Evolutionary conservation across 2,329 filamentous ascomycete species (phyloP).

Genomic region (Diplocarpon mali): DNA sequence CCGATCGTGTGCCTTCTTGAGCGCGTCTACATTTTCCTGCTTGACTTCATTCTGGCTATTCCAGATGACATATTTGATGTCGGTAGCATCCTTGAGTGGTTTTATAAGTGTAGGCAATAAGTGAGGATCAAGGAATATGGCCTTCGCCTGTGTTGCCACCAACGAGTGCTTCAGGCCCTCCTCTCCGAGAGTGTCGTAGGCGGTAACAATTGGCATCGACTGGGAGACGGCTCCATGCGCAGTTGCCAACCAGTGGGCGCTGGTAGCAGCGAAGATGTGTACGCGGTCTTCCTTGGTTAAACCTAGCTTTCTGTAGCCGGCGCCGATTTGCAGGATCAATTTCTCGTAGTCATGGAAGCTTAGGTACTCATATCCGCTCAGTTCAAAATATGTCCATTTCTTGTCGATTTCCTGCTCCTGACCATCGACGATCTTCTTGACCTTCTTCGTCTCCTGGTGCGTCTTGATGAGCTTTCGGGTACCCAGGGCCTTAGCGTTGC

Average conservation of each 20-base stretch:
- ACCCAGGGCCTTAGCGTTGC: conserved; percentile 55
- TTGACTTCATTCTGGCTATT: conserved; percentile 45
- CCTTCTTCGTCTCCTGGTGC: conserved; percentile 75
- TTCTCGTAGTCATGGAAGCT: conserved; percentile 71
- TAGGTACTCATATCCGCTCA: conserved; percentile 66
- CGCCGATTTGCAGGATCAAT: conserved; percentile 54
- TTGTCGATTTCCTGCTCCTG: conserved; percentile 72
- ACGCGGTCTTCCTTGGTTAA: conserved; percentile 57
- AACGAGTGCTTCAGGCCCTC: conserved; percentile 79
- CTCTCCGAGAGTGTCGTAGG: conserved; percentile 85
- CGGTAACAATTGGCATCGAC: conserved; percentile 83
- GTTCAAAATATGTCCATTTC: conserved; percentile 81
- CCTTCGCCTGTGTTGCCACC: conserved; percentile 65
- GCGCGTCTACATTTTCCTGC: conserved; percentile 35
- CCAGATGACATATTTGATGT: conserved; percentile 50
- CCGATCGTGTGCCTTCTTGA: conserved; percentile 45
- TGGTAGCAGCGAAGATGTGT: conserved; percentile 72
- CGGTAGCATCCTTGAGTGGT: conserved; percentile 44
- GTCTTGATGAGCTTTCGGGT: conserved; percentile 63
- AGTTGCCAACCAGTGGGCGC: conserved; percentile 63
- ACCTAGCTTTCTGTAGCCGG: conserved; percentile 62
- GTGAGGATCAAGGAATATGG: conserved; percentile 80
- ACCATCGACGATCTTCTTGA: conserved; percentile 80
- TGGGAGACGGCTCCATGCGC: conserved; percentile 73
- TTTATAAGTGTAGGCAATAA: conserved; percentile 50